phyloP scores from a whole-genome alignment of 23 red algal species.

The Gracilaria caudata region DNA sequence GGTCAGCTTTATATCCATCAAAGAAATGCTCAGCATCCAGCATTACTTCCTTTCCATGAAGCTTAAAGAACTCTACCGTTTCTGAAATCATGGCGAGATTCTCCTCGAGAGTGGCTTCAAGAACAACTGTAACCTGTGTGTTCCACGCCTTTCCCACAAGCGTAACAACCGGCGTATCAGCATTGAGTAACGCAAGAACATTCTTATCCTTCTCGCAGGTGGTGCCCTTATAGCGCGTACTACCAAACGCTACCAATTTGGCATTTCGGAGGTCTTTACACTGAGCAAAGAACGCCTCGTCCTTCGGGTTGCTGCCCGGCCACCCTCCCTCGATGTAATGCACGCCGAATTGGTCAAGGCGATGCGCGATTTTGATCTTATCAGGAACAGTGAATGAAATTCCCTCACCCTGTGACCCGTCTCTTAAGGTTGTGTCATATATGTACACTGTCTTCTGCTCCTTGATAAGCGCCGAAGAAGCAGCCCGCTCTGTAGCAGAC shows the following conservation, averaged over 20 bases:
- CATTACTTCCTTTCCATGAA: conserved; percentile 81
- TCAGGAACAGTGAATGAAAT: conserved; percentile 89
- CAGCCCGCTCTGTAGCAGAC: not conserved
- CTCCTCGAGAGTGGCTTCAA: conserved; percentile 85
- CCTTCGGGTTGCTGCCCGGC: conserved; percentile 98
- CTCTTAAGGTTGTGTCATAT: conserved; percentile 96
- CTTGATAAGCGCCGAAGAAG: not conserved
- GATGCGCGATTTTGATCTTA: conserved; percentile 84
- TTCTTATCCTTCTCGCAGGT: conserved; percentile 80
- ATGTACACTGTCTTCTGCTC: conserved; percentile 53
- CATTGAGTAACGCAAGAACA: conserved; percentile 66
- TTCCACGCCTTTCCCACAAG: conserved; percentile 94
- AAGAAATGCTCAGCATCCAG: conserved; percentile 99
- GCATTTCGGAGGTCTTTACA: conserved; percentile 53
- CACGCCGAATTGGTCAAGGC: conserved; percentile 90
- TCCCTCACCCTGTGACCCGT: conserved; percentile 94
- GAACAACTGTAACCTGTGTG: conserved; percentile 81
- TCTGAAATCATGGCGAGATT: conserved; percentile 96
- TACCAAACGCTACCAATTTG: conserved; percentile 92
- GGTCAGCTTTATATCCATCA: conserved; percentile 82
- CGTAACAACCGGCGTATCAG: conserved; percentile 86
- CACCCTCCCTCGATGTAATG: conserved; percentile 97
- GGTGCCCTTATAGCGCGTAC: conserved; percentile 84
- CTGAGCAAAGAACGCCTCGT: conserved; percentile 88
- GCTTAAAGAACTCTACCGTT: conserved; percentile 80